Base-by-base conservation (phyloP, 305 asterid genomes). In the Fraxinus baroniana region DNA sequence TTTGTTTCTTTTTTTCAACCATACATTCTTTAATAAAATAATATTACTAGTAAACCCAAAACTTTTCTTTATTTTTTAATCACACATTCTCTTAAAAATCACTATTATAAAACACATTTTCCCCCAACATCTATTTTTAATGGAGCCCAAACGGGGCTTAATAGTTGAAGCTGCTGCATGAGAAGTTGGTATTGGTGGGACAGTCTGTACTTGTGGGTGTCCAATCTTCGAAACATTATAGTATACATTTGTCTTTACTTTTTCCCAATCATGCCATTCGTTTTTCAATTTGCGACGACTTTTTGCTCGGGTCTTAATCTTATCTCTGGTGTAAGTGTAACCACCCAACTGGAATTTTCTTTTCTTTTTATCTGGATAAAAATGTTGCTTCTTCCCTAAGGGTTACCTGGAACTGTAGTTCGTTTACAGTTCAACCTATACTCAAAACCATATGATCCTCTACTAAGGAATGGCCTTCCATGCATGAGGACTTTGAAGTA, bases 161-260 rank as follows among this genome's bases (percentile, higher is more conserved):
- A 79, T 44, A 37, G 72, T 7, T 17, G 18, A 70, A 49, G 76
- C 74, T 71, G 46, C 10, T 55, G 22, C 24, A 32, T 73, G 32
- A 3, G 41, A 73, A 81, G 78, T 83, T 77, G 12, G 57, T 78
- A 17, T 33, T 71, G 13, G 41, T 71, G 76, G 66, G 78, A 30
- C 74, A 74, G 60, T 41, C 68, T 77, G 44, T 77, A 68, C 57
- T 71, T 60, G 15, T 86, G 28, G 76, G 22, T 24, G 28, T 71
- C 85, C 78, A 76, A 66, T 52, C 60, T 41, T 73, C 20, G 17
- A 62, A 32, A 44, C 32, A 73, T 60, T 36, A 55, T 44, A 72
- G 73, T 28, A 68, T 15, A 44, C 30, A 5, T 73, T 36, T 3
- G 32, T 24, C 22, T n/a, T 30, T 55, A 37, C 79, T 10, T 62